These are phyloP conservation scores for Lactarius vividus DNA, from an alignment of 768 basidiomycete genomes.

Conservation along the genomic window DNA sequence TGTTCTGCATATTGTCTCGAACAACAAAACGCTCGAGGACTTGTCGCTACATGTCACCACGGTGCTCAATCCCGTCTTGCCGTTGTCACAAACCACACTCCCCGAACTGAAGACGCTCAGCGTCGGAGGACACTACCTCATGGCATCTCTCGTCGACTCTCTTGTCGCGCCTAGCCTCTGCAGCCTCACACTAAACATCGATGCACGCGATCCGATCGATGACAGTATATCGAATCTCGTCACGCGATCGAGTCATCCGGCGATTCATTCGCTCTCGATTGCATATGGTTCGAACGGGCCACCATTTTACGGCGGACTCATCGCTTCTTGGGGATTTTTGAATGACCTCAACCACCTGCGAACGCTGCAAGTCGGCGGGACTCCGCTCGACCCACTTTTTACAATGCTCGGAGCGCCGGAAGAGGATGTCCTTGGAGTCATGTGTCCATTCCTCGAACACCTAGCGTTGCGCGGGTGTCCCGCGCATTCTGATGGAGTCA, in stretches of 20 bases:
- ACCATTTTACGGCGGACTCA: conserved; percentile 54
- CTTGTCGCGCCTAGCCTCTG: conserved; percentile 57
- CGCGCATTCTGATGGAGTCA: conserved; percentile 60
- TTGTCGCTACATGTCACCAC: conserved; percentile 62
- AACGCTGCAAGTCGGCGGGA: conserved; percentile 61
- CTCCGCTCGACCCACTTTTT: conserved; percentile 63
- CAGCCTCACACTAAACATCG: conserved; percentile 65
- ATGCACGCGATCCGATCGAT: conserved; percentile 72
- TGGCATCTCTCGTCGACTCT: conserved; percentile 58
- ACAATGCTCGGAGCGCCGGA: conserved; percentile 56
- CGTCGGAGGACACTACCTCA: conserved; percentile 65
- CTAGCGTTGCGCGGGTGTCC: conserved; percentile 65
- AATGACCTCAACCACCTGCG: conserved; percentile 55
- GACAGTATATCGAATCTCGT: conserved; percentile 64
- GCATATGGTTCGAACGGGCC: conserved; percentile 48
- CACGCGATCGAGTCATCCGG: conserved; percentile 55
- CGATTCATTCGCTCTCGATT: conserved; percentile 57
- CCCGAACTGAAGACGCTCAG: conserved; percentile 52
- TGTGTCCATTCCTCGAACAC: conserved; percentile 58
- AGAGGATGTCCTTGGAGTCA: conserved; percentile 56
- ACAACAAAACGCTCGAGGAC: conserved; percentile 53
- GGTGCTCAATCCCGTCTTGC: conserved; percentile 60
- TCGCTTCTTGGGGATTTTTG: conserved; percentile 68
- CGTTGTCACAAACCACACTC: conserved; percentile 53
- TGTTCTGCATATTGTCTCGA: conserved; percentile 59